These are phyloP conservation scores for Aspergillus leporis DNA, from an alignment of 495 filamentous ascomycete genomes.

Conservation along the genomic window DNA sequence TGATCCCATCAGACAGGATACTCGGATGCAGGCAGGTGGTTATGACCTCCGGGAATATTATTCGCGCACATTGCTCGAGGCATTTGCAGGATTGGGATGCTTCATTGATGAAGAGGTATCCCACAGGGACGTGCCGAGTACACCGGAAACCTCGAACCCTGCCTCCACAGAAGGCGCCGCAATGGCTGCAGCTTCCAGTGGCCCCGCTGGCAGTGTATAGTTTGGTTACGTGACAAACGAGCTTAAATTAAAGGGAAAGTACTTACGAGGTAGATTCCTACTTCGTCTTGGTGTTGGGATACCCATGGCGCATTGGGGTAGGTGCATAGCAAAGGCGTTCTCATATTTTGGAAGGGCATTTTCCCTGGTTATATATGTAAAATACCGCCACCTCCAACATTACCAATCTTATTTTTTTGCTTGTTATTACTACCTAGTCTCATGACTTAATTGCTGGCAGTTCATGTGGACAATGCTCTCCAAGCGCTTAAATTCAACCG, in stretches of 20 bases:
- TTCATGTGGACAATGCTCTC: no score
- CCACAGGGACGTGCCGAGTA: slow-evolving; percentile 33
- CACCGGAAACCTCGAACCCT: slow-evolving; percentile 20
- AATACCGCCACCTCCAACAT: background rate
- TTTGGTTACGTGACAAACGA: background rate
- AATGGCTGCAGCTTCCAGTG: slow-evolving; percentile 25
- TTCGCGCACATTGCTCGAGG: slow-evolving; percentile 76
- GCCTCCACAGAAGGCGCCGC: slow-evolving; percentile 36
- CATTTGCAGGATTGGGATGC: slow-evolving; percentile 84
- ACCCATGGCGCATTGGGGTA: background rate
- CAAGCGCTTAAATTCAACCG: no score
- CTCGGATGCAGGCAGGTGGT: slow-evolving; percentile 70
- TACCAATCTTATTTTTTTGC: background rate
- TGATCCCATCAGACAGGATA: slow-evolving; percentile 58
- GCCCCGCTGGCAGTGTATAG: slow-evolving; percentile 5
- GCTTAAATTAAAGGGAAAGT: background rate
- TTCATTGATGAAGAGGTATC: slow-evolving; percentile 78
- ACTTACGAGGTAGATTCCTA: background rate
- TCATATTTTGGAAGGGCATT: background rate
- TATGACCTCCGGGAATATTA: slow-evolving; percentile 82
- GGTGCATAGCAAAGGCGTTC: slow-evolving; percentile 18
- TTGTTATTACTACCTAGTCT: background rate
- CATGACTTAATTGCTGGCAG: no score
- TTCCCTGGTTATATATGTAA: background rate
- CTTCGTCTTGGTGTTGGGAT: background rate